These are phyloP conservation scores for Acidiella bohemica DNA, from an alignment of 495 filamentous ascomycete species.

Conservation along the genomic window DNA sequence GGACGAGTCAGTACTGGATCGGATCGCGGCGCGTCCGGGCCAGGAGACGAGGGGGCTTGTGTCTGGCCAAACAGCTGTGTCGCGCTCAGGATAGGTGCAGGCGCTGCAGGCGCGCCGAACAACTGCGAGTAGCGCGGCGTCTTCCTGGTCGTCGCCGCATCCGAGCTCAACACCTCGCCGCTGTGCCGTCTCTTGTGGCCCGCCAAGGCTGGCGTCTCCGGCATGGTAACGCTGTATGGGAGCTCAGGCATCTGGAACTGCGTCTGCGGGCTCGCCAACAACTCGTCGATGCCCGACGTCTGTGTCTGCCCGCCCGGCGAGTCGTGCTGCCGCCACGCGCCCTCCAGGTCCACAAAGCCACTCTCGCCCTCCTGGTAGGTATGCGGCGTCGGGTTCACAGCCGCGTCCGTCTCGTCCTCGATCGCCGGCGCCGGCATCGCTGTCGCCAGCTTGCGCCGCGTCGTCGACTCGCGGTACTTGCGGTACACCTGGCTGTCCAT, in stretches of 20 bases:
- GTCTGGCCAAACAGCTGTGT: slow-evolving; percentile 32
- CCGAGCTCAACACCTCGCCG: slow-evolving; percentile 27
- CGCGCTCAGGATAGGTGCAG: slow-evolving; percentile 22
- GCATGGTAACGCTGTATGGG: slow-evolving; percentile 11
- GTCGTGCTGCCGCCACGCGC: slow-evolving; percentile 3
- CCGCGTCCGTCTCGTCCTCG: slow-evolving; percentile 3
- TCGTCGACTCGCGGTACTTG: slow-evolving; percentile 17
- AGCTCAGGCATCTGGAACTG: slow-evolving; percentile 1
- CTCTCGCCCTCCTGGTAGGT: slow-evolving; percentile 17
- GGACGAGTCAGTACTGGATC: slow-evolving; percentile 31
- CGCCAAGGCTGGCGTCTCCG: slow-evolving; percentile 25
- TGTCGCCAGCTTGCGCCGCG: slow-evolving; percentile 13
- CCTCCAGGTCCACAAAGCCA: slow-evolving; percentile 18
- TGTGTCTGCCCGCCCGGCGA: slow-evolving; percentile 5
- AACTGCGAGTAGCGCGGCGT: slow-evolving; percentile 27
- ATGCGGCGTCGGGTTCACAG: slow-evolving; percentile 8
- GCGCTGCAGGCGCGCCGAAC: slow-evolving; percentile 13
- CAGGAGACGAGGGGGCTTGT: slow-evolving; percentile 29
- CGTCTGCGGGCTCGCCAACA: slow-evolving; percentile 12
- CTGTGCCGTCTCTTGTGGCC: slow-evolving; percentile 25
- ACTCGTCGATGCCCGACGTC: slow-evolving; percentile 11
- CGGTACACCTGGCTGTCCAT: slow-evolving; percentile 30
- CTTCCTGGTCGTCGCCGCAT: slow-evolving; percentile 16
- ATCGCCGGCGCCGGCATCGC: background rate
- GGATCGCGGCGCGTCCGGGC: slow-evolving; percentile 22